These are phyloP conservation scores for Cryptococcus sp. DNA, from an alignment of 1,284 basidiomycete genomes.

Conservation along the genomic window DNA sequence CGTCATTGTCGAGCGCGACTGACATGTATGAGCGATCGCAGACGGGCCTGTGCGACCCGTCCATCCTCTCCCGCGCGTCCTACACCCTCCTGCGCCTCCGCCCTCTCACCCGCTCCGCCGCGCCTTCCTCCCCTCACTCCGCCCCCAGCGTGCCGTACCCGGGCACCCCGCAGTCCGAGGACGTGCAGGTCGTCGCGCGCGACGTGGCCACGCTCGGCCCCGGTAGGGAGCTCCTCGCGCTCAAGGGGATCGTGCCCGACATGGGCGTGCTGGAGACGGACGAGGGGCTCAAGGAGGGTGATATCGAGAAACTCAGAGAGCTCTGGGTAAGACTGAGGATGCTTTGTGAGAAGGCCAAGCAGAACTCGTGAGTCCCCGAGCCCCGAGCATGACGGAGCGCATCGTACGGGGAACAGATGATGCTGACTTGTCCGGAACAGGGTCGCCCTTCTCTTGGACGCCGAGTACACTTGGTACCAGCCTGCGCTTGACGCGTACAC, in stretches of 20 bases:
- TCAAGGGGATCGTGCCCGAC: conserved; percentile 29
- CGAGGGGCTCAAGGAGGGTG: conserved; percentile 47
- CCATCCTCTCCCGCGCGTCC: conserved; percentile 46
- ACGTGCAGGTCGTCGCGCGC: conserved; percentile 34
- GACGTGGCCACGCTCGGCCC: conserved; percentile 4
- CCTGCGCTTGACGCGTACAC: conserved; percentile 78
- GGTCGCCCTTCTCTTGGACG: conserved; percentile 66
- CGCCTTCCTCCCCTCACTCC: conserved; percentile 21
- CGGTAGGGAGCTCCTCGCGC: conserved; percentile 18
- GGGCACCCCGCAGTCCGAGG: conserved; percentile 54
- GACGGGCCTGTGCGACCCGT: conserved; percentile 49
- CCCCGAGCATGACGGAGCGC: not conserved
- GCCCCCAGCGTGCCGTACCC: conserved; percentile 59
- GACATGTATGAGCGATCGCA: conserved; percentile 11
- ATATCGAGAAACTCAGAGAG: conserved; percentile 60
- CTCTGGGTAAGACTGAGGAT: conserved; percentile 60
- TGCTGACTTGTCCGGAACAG: conserved; percentile 25
- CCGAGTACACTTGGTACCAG: conserved; percentile 75
- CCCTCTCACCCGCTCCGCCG: conserved; percentile 22
- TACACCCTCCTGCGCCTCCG: conserved; percentile 48
- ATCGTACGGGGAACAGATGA: not conserved
- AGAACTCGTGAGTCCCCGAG: conserved; percentile 38
- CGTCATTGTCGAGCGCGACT: not conserved
- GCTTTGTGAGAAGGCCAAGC: conserved; percentile 62
- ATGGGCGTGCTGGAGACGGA: conserved; percentile 26